Conservation (phyloP, 75 land plant genomes). For the Picea glauca region DNA sequence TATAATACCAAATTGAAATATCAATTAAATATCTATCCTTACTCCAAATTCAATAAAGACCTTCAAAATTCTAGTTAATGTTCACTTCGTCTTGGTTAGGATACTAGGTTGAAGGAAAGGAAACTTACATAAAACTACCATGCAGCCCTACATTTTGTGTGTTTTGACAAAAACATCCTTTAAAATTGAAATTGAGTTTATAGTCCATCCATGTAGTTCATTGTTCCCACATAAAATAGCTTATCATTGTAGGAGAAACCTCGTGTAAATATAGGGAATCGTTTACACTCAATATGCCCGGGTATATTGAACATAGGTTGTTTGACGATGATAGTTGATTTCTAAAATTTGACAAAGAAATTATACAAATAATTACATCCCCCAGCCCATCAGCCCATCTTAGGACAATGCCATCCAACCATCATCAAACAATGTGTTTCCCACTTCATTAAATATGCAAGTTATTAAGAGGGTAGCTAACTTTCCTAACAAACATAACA, state of each 20-base stretch:
- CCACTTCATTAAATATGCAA: constrained; percentile 39
- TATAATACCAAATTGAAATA: too few species aligned
- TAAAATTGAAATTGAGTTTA: too few species aligned
- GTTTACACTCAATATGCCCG: constrained; percentile 36
- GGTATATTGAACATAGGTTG: constrained; percentile 18
- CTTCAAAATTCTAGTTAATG: too few species aligned
- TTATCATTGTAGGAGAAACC: constrained; percentile 34
- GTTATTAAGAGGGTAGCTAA: constrained; percentile 19
- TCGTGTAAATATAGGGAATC: constrained; percentile 42
- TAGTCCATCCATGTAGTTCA: constrained; percentile 6
- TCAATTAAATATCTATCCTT: too few species aligned
- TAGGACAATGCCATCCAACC: constrained; percentile 25
- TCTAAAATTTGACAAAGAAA: constrained; percentile 15
- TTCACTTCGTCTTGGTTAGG: too few species aligned
- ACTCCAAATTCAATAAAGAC: too few species aligned
- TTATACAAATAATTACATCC: constrained; percentile 31
- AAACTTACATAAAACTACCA: too few species aligned
- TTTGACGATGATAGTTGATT: constrained; percentile 19
- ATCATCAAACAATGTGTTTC: constrained; percentile 34
- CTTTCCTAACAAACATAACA: constrained; percentile 18
- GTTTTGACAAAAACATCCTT: too few species aligned
- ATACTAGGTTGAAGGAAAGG: too few species aligned
- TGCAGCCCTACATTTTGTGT: too few species aligned
- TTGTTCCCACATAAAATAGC: constrained; percentile 39
- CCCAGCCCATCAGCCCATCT: constrained; percentile 40